phyloP scores from a whole-genome alignment of 2,329 filamentous ascomycete genomes.

The Albifimbria verrucaria region DNA sequence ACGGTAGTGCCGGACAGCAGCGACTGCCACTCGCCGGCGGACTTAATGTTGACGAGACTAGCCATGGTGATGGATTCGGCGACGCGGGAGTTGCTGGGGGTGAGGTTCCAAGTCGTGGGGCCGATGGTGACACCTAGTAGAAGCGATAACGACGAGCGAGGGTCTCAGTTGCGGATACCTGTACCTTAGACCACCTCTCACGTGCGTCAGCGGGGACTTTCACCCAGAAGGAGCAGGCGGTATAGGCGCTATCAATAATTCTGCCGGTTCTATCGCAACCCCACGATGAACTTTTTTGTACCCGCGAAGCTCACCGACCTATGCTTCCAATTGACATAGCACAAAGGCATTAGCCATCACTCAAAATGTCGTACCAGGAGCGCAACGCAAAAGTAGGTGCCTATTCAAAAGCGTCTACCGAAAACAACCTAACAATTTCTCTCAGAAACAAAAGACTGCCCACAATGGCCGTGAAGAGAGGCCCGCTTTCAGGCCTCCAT shows the following conservation, averaged over 20 bases:
- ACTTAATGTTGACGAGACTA: conserved; percentile 57
- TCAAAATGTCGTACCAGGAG: conserved; percentile 29
- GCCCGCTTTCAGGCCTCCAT: conserved; percentile 64
- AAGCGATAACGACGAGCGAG: background rate
- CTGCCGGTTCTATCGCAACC: background rate
- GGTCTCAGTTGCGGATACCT: no score
- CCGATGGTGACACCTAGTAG: background rate
- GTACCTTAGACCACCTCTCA: background rate
- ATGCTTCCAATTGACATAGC: no score
- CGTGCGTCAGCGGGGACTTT: background rate
- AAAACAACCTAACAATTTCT: background rate
- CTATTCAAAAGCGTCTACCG: background rate
- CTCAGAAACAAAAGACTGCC: conserved; percentile 49
- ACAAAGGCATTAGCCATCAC: no score
- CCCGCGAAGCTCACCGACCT: background rate
- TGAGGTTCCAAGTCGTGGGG: background rate
- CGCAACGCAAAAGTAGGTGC: conserved; percentile 26
- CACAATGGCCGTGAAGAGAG: conserved; percentile 38
- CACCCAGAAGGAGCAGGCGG: background rate
- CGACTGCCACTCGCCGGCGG: conserved; percentile 66
- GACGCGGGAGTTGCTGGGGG: background rate
- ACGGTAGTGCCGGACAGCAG: conserved; percentile 71
- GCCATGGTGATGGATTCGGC: conserved; percentile 10
- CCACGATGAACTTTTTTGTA: conserved; percentile 16
- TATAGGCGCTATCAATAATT: background rate